phyloP scores from a whole-genome alignment of 2,329 filamentous ascomycete species.

The Colletotrichum cereale region DNA sequence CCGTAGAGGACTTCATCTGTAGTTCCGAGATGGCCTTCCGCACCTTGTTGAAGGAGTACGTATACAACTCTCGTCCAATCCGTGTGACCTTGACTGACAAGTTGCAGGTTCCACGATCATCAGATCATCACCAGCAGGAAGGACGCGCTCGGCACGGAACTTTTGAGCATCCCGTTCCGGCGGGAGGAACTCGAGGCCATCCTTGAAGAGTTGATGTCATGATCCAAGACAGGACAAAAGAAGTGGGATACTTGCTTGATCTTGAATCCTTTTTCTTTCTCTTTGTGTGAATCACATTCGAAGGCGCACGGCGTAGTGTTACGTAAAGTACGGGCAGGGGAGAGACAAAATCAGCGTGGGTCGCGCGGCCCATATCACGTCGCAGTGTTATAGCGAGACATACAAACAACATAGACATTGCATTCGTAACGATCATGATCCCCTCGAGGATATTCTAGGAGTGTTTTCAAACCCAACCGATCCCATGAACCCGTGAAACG shows the following conservation, averaged over 20 bases:
- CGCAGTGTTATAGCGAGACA: neutral
- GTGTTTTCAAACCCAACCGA: conserved; percentile 15
- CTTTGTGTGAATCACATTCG: neutral
- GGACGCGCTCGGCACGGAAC: conserved; percentile 86
- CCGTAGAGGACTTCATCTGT: conserved; percentile 96
- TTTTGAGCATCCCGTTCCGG: conserved; percentile 86
- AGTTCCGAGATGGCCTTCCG: conserved; percentile 96
- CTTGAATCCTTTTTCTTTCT: neutral
- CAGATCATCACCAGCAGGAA: conserved; percentile 94
- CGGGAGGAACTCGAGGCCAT: conserved; percentile 91
- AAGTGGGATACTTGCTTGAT: neutral
- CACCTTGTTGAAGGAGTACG: conserved; percentile 90
- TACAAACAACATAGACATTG: conserved; percentile 1
- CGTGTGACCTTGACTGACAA: neutral
- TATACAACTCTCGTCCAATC: conserved; percentile 35
- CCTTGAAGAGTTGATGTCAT: conserved; percentile 76
- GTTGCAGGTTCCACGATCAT: conserved; percentile 87
- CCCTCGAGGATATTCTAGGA: conserved; percentile 24
- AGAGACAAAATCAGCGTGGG: neutral
- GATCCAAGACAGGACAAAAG: neutral
- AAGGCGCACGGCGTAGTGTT: neutral
- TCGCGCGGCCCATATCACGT: neutral
- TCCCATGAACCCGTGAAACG: conserved; percentile 11
- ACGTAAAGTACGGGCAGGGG: neutral
- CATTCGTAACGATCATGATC: conserved; percentile 34